Evolutionary conservation across 768 basidiomycete species (phyloP).

Genomic region (Termitomyces sp.): DNA sequence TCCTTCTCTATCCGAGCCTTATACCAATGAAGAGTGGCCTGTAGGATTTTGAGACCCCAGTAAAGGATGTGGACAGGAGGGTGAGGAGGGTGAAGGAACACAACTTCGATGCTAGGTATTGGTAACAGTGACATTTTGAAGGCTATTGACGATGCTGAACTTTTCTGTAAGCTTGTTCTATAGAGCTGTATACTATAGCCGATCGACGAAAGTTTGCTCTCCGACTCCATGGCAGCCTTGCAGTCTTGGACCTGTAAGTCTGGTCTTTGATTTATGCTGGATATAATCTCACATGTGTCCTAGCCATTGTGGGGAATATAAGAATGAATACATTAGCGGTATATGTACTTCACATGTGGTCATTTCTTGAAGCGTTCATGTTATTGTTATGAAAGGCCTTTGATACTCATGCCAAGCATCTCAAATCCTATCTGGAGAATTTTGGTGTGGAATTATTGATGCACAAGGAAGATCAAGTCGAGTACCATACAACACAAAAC

Average conservation of each 20-base stretch:
- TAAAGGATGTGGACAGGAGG: slow-evolving; percentile 28
- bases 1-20: slow-evolving; percentile 94
- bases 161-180: slow-evolving; percentile 77
- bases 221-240: slow-evolving; percentile 80
- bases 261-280: neutral
- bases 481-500: slow-evolving; percentile 47
- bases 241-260: slow-evolving; percentile 84
- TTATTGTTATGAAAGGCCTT: slow-evolving; percentile 72
- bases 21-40: slow-evolving; percentile 77
- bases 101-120: slow-evolving; percentile 34
- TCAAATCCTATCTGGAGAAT: slow-evolving; percentile 64
- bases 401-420: slow-evolving; percentile 57
- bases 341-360: slow-evolving; percentile 80
- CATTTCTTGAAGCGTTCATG: slow-evolving; percentile 76
- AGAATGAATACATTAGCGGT: slow-evolving; percentile 63
- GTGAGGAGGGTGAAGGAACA: slow-evolving; percentile 34
- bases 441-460: slow-evolving; percentile 49
- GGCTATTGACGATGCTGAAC: slow-evolving; percentile 49
- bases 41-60: slow-evolving; percentile 26
- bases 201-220: slow-evolving; percentile 83
- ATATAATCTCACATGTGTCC: neutral
- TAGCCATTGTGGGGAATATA: slow-evolving; percentile 66
- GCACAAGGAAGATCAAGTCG: slow-evolving; percentile 44
- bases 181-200: slow-evolving; percentile 79
- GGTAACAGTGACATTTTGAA: slow-evolving; percentile 59